Conservation (phyloP, 352 stramenopile species). For the Plasmopara muralis region DNA sequence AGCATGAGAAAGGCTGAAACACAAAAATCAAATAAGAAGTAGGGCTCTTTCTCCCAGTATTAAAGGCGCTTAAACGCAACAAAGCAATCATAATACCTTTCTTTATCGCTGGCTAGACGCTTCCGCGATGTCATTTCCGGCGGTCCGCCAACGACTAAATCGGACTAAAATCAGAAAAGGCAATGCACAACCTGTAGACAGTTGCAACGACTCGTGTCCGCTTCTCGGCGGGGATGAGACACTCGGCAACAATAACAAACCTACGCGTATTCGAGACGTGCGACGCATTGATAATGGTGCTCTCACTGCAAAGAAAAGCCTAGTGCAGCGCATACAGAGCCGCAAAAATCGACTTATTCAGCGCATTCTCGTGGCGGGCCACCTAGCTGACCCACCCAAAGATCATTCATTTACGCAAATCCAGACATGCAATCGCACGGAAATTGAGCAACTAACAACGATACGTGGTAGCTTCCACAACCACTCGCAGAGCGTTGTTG, state of each 20-base stretch:
- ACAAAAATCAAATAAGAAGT: too few species aligned
- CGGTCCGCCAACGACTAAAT: constrained; percentile 4
- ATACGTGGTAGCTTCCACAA: constrained; percentile 34
- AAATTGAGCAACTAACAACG: constrained; percentile 36
- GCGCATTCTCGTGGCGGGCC: constrained; percentile 44
- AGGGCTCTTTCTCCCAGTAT: not conserved
- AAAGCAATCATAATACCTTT: not conserved
- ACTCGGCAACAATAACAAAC: not conserved
- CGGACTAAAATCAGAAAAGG: constrained; percentile 1
- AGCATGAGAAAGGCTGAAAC: too few species aligned
- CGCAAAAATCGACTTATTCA: constrained; percentile 68
- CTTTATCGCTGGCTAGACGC: not conserved
- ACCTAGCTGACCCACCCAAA: constrained; percentile 38
- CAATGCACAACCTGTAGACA: constrained; percentile 1
- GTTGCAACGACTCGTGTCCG: constrained; percentile 15
- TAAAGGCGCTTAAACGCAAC: not conserved
- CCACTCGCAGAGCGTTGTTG: constrained; percentile 45
- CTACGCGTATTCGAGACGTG: constrained; percentile 19
- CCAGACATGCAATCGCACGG: constrained; percentile 28
- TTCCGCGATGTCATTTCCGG: constrained; percentile 13
- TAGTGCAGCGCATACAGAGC: constrained; percentile 28
- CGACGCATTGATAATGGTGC: constrained; percentile 22
- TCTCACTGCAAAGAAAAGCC: constrained; percentile 9
- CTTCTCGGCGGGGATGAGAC: constrained; percentile 17
- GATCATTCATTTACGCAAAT: constrained; percentile 50